Evolutionary conservation across 2,329 filamentous ascomycete species (phyloP).

Genomic region (Penicillium sp.): DNA sequence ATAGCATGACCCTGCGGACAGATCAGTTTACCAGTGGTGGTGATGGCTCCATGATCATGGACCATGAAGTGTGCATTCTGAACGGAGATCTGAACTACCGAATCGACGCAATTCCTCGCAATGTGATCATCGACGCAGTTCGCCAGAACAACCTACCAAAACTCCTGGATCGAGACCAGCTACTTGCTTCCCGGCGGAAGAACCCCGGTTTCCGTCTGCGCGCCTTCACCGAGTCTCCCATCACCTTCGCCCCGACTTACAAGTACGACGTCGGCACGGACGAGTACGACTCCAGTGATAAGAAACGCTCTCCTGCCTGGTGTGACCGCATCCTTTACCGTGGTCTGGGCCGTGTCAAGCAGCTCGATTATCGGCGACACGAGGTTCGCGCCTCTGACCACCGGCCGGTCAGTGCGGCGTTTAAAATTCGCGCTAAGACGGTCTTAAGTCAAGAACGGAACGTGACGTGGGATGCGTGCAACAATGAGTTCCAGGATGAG

Average conservation of each 20-base stretch:
- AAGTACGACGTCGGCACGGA: conserved; percentile 98
- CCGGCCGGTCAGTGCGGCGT: conserved; percentile 81
- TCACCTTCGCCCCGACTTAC: conserved; percentile 93
- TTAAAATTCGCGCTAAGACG: conserved; percentile 81
- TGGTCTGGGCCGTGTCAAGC: conserved; percentile 76
- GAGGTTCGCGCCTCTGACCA: conserved; percentile 92
- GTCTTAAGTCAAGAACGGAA: conserved; percentile 68
- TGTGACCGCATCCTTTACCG: conserved; percentile 91
- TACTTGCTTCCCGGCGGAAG: conserved; percentile 82
- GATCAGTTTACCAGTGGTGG: conserved; percentile 89
- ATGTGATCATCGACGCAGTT: conserved; percentile 84
- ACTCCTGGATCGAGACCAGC: conserved; percentile 87
- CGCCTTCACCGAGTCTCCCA: conserved; percentile 85
- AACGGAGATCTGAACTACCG: conserved; percentile 98
- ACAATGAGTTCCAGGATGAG: conserved; percentile 71
- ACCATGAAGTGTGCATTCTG: conserved; percentile 95
- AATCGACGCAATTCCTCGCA: conserved; percentile 93
- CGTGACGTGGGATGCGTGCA: conserved; percentile 68
- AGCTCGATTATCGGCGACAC: conserved; percentile 83
- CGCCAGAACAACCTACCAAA: conserved; percentile 78
- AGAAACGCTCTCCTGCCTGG: conserved; percentile 92
- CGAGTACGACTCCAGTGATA: conserved; percentile 90
- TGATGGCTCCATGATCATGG: conserved; percentile 89
- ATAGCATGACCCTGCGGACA: conserved; percentile 64
- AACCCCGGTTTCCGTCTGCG: conserved; percentile 88